Evolutionary conservation across 2,329 filamentous ascomycete species (phyloP).

Genomic region (Trichophyton benhamiae): DNA sequence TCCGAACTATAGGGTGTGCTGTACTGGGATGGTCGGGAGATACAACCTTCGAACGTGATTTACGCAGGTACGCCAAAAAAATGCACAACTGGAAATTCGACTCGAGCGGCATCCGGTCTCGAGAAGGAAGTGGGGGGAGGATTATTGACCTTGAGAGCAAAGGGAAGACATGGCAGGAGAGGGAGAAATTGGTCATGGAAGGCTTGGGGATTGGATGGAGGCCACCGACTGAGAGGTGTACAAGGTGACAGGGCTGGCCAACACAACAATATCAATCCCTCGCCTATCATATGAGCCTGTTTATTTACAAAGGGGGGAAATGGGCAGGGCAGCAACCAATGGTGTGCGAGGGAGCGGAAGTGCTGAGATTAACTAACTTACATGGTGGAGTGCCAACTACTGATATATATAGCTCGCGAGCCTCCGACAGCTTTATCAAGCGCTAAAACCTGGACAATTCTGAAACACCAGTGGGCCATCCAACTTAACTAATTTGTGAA

Average conservation of each 20-base stretch:
- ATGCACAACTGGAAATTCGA: conserved; percentile 72
- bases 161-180: conserved; percentile 49
- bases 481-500: not conserved
- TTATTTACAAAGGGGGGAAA: not conserved
- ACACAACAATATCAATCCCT: not conserved
- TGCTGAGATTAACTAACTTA: too few species aligned
- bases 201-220: conserved; percentile 59
- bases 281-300: not conserved
- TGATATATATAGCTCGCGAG: not conserved
- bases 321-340: not conserved
- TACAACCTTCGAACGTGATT: conserved; percentile 78
- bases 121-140: conserved; percentile 47
- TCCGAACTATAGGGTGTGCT: conserved; percentile 79
- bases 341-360: too few species aligned
- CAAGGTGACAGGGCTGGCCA: conserved; percentile 36
- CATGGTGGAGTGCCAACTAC: too few species aligned
- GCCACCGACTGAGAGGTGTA: conserved; percentile 55
- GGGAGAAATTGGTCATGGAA: conserved; percentile 70
- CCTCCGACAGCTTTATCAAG: not conserved
- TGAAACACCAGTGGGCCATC: not conserved
- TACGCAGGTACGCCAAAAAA: conserved; percentile 66
- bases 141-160: conserved; percentile 55
- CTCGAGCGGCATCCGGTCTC: conserved; percentile 67
- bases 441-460: not conserved
- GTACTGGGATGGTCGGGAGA: conserved; percentile 79